Percentiles rank a stretch among this genome's conserved stretches.
These are phyloP conservation scores for Fusarium pininemorale DNA, from an alignment of 2,329 filamentous ascomycete species.

Conservation along the genomic window DNA sequence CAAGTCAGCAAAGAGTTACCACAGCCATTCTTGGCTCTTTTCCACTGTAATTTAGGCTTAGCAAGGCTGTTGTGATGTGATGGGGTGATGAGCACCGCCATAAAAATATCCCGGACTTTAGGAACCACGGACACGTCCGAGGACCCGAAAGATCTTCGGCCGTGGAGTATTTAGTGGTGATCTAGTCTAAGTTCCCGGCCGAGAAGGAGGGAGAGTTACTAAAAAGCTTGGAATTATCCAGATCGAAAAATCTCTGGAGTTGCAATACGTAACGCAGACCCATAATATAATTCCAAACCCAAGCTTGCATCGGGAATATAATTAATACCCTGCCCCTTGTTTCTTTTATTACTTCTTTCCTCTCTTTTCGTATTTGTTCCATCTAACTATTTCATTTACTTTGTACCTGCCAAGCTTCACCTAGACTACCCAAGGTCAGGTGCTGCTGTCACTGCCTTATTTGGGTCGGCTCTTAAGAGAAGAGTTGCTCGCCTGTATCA, in stretches of 20 bases:
- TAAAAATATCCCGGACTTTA: conserved; percentile 6
- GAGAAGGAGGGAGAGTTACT: conserved; percentile 6
- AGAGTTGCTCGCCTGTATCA: background rate
- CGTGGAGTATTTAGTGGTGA: background rate
- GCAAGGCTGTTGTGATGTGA: conserved; percentile 2
- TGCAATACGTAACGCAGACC: conserved; percentile 18
- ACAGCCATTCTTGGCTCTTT: conserved; percentile 12
- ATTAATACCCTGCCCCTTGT: conserved; percentile 1
- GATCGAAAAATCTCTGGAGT: background rate
- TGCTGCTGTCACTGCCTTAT: conserved; percentile 6
- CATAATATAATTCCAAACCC: conserved; percentile 5
- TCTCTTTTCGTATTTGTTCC: background rate
- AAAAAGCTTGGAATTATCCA: conserved; percentile 22
- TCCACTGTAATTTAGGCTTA: background rate
- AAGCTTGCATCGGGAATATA: conserved; percentile 1
- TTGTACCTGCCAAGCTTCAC: background rate
- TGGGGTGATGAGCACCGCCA: background rate
- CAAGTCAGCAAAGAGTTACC: background rate
- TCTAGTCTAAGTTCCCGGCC: background rate
- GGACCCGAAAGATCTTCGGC: conserved; percentile 1
- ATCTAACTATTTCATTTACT: background rate
- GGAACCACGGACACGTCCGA: conserved; percentile 6
- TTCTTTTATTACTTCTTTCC: background rate
- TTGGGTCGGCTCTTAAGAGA: background rate
- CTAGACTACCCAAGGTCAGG: background rate